Base-by-base conservation (phyloP, 129 eudicot genomes). In the Pittosporum tobira region DNA sequence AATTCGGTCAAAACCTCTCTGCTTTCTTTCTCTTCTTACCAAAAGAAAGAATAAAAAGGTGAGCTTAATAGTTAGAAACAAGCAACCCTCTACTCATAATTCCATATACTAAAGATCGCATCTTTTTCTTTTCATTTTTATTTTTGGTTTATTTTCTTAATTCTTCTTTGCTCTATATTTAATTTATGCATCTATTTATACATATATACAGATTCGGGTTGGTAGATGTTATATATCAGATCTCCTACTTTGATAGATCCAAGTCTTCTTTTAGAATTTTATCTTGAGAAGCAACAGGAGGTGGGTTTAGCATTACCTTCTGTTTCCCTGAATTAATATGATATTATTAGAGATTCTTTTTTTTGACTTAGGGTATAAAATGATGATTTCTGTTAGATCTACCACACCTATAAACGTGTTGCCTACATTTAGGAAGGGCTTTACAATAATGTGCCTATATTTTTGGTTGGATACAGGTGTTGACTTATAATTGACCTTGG, bases 111-210 rank as follows among this genome's bases (percentile, higher is more conserved):
- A 14, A 22, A 51, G 59, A 67, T 61, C 34, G 65, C 62, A 73
- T 61, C 79, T 73, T 59, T 72, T 68, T 73, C 77, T 66, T 48
- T 61, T 60, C 72, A 56, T 61, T 59, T 30, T 61, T 67, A 45
- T 58, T 58, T 21, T 68, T 13, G 74, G 54, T 65, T 40, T 31
- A 16, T 50, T 10, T 16, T 51, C 16, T 31, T 22, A 27, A 46
- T 38, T 44, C 21, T 51, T 5, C 21, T 58, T 21, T 9, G 20
- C 27, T 8, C 37, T n/a, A n/a, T n/a, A n/a, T n/a, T 28, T 55
- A 51, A 2, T 30, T 4, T 1, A 30, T 1, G 7, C 36, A 30
- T 34, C 40, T 34, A 34, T 34, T 34, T 34, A 6, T 34, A 12
- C 40, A 0, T n/a, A n/a, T n/a, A n/a, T n/a, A n/a, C n/a, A n/a